These are phyloP conservation scores for Phenoliferia sp. DNA, from an alignment of 1,284 basidiomycete genomes.

Conservation along the genomic window DNA sequence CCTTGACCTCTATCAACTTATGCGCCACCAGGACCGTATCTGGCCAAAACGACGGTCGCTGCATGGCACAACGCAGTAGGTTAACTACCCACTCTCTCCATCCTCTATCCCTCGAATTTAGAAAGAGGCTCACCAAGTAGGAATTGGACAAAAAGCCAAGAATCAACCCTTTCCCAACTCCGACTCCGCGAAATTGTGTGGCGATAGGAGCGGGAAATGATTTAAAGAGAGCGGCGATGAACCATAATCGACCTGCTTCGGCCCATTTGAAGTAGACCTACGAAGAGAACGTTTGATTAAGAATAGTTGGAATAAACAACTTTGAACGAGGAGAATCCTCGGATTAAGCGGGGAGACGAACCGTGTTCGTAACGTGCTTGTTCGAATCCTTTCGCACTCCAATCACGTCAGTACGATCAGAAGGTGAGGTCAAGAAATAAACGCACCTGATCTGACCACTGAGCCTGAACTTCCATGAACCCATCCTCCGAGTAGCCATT, in stretches of 20 bases:
- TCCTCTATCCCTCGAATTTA: no score
- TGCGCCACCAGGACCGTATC: slow-evolving; percentile 23
- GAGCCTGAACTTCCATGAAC: slow-evolving; percentile 11
- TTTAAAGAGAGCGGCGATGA: slow-evolving; percentile 2
- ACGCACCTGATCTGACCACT: slow-evolving; percentile 14
- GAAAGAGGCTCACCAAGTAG: slow-evolving; percentile 10
- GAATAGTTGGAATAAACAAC: no score
- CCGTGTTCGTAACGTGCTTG: slow-evolving; percentile 19
- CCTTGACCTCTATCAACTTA: background rate
- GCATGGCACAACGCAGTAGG: background rate
- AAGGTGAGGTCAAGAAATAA: background rate
- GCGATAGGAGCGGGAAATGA: background rate
- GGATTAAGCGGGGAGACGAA: no score
- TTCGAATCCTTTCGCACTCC: slow-evolving; percentile 15
- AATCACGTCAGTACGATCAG: background rate
- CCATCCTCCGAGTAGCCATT: slow-evolving; percentile 5
- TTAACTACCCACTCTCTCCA: no score
- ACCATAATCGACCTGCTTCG: slow-evolving; percentile 14
- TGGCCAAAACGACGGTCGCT: slow-evolving; percentile 19
- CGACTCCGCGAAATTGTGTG: slow-evolving; percentile 12
- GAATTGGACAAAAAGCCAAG: slow-evolving; percentile 15
- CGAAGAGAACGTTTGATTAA: slow-evolving; percentile 5
- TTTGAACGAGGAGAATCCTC: no score
- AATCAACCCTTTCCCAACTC: slow-evolving; percentile 24
- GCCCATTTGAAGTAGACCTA: slow-evolving; percentile 20